These are phyloP conservation scores for Hericium coralloides DNA, from an alignment of 768 basidiomycete species.

Conservation along the genomic window DNA sequence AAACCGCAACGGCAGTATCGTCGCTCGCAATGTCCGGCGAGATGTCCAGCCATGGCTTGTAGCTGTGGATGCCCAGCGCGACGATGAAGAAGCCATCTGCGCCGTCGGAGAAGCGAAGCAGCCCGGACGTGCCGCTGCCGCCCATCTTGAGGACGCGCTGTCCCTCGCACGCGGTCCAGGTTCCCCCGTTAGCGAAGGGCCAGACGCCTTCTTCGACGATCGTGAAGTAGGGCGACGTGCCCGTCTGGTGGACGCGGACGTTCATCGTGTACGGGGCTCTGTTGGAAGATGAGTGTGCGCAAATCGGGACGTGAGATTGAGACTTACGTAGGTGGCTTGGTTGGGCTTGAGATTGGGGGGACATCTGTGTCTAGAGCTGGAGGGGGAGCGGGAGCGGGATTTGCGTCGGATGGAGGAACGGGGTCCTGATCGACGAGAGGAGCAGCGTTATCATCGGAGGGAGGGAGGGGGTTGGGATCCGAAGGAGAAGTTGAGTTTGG, in stretches of 20 bases:
- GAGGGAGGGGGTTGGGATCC: too few relatives aligned
- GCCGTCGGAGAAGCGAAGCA: constrained; percentile 23
- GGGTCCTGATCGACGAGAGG: too few relatives aligned
- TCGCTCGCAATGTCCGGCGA: constrained; percentile 20
- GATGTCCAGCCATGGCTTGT: constrained; percentile 31
- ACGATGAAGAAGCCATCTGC: constrained; percentile 25
- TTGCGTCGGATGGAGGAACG: too few relatives aligned
- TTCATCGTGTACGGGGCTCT: background rate
- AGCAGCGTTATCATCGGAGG: too few relatives aligned
- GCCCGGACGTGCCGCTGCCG: constrained; percentile 32
- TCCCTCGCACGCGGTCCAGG: constrained; percentile 20
- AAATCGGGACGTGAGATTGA: too few relatives aligned
- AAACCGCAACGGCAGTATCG: background rate
- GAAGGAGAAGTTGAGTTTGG: too few relatives aligned
- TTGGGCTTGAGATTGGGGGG: too few relatives aligned
- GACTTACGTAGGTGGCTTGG: too few relatives aligned
- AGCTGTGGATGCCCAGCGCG: constrained; percentile 31
- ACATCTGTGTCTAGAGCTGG: too few relatives aligned
- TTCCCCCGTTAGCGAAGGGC: constrained; percentile 13
- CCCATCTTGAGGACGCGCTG: constrained; percentile 23
- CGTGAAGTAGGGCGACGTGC: background rate
- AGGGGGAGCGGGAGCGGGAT: too few relatives aligned
- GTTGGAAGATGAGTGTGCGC: too few relatives aligned
- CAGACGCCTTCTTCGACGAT: background rate
- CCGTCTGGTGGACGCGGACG: background rate